Percentiles rank a stretch among this genome's conserved stretches.
Conservation (phyloP, 2,329 filamentous ascomycete genomes). For the Fusarium coffeatum region DNA sequence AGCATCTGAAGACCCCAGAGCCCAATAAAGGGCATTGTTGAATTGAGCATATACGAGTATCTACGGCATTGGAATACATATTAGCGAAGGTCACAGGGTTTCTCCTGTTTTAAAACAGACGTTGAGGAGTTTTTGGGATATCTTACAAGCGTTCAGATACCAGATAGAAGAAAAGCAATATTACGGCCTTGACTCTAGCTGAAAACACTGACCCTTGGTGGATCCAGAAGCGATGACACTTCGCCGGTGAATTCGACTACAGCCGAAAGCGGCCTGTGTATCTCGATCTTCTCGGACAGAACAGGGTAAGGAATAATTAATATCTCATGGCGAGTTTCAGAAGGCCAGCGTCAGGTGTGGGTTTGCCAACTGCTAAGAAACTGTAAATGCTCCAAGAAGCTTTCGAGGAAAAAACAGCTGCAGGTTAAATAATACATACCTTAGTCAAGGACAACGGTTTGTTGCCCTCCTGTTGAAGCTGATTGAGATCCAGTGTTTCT, state of each 20-base stretch:
- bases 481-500: background rate
- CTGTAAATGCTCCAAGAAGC: background rate
- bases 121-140: slow-evolving; percentile 7
- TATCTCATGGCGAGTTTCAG: slow-evolving; percentile 23
- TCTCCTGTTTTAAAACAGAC: background rate
- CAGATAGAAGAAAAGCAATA: slow-evolving; percentile 19
- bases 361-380: background rate
- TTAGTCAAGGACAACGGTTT: background rate
- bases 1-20: background rate
- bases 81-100: slow-evolving; percentile 22
- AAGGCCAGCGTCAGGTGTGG: slow-evolving; percentile 1
- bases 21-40: slow-evolving; percentile 5
- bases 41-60: slow-evolving; percentile 28
- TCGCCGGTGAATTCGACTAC: slow-evolving; percentile 6
- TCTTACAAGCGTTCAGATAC: slow-evolving; percentile 20
- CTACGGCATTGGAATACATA: slow-evolving; percentile 23
- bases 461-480: background rate
- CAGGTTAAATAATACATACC: background rate
- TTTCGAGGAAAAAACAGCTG: background rate
- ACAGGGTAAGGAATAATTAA: background rate
- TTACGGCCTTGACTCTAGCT: background rate
- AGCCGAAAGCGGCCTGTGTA: slow-evolving; percentile 10
- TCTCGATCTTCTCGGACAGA: slow-evolving; percentile 3
- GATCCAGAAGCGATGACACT: slow-evolving; percentile 27
- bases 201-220: background rate